phyloP scores from a whole-genome alignment of 2,329 filamentous ascomycete genomes.

The Paracamarosporium sp. region DNA sequence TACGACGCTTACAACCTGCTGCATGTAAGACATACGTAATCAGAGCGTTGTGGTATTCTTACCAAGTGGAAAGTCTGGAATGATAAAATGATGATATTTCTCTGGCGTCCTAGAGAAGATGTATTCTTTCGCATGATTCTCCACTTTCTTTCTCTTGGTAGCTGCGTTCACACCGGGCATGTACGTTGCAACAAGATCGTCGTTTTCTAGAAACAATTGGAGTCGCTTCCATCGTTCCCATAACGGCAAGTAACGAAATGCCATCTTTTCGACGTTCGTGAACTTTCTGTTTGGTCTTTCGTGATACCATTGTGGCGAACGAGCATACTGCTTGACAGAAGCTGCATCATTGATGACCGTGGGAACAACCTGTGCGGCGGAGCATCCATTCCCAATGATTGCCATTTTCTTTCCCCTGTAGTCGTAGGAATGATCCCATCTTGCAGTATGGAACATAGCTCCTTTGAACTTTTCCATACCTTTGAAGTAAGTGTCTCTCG shows the following conservation, averaged over 20 bases:
- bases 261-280: slow-evolving; percentile 34
- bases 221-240: slow-evolving; percentile 16
- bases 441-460: slow-evolving; percentile 48
- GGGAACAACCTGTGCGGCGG: slow-evolving; percentile 52
- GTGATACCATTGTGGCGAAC: slow-evolving; percentile 43
- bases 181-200: slow-evolving; percentile 21
- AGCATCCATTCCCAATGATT: slow-evolving; percentile 51
- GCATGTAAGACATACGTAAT: too few relatives aligned
- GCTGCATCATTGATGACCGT: slow-evolving; percentile 44
- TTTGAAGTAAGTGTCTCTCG: slow-evolving; percentile 34
- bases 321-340: slow-evolving; percentile 44
- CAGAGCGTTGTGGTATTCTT: too few relatives aligned
- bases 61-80: slow-evolving; percentile 39
- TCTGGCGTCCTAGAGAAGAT: slow-evolving; percentile 25
- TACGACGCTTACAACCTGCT: slow-evolving; percentile 22
- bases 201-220: slow-evolving; percentile 18
- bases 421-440: slow-evolving; percentile 52
- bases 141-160: slow-evolving; percentile 7
- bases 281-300: slow-evolving; percentile 41
- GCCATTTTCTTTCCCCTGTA: slow-evolving; percentile 49
- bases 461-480: slow-evolving; percentile 53
- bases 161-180: slow-evolving; percentile 6
- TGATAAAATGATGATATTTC: slow-evolving; percentile 31
- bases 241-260: slow-evolving; percentile 45
- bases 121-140: slow-evolving; percentile 24